A percentile compares a stretch with the other conserved stretches of the same genome.
These are phyloP conservation scores for Trebouxia sp. DNA, from an alignment of 139 green algal species.

Conservation along the genomic window DNA sequence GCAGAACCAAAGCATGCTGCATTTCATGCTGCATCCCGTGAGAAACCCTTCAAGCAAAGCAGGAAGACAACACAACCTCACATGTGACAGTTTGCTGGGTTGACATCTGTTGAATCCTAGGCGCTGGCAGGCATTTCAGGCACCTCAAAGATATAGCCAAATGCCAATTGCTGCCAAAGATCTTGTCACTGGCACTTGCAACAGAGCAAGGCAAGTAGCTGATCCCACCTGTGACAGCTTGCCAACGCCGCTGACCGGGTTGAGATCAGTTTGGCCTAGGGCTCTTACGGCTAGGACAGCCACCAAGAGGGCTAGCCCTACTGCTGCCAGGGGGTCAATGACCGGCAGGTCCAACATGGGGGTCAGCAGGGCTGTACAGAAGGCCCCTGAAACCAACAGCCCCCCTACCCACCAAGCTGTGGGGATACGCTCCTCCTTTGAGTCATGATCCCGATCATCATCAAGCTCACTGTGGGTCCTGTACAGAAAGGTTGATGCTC, in stretches of 20 bases:
- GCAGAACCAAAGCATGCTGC: too few species aligned
- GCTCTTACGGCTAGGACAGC: constrained; percentile 63
- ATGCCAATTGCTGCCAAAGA: too few species aligned
- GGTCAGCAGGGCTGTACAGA: constrained; percentile 49
- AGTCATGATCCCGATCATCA: neutral
- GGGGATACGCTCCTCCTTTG: constrained; percentile 2
- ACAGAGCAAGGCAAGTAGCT: too few species aligned
- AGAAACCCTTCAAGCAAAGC: too few species aligned
- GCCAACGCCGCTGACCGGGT: constrained; percentile 59
- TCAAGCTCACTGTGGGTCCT: neutral
- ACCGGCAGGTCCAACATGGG: constrained; percentile 50
- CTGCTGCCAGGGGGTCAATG: constrained; percentile 49
- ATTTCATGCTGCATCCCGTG: too few species aligned
- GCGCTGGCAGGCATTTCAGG: too few species aligned
- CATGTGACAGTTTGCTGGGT: too few species aligned
- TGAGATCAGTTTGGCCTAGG: constrained; percentile 66
- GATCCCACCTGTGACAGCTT: constrained; percentile 61
- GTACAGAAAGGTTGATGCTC: neutral
- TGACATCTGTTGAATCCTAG: too few species aligned
- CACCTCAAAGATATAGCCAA: too few species aligned
- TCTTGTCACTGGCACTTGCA: too few species aligned
- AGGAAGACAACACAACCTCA: too few species aligned
- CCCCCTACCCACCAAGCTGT: constrained; percentile 41
- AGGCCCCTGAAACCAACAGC: constrained; percentile 35
- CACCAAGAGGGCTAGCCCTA: constrained; percentile 57